Percentiles rank a stretch among this genome's conserved stretches.
phyloP scores from a whole-genome alignment of 106 monocot genomes.

The Cymbidium sinense region DNA sequence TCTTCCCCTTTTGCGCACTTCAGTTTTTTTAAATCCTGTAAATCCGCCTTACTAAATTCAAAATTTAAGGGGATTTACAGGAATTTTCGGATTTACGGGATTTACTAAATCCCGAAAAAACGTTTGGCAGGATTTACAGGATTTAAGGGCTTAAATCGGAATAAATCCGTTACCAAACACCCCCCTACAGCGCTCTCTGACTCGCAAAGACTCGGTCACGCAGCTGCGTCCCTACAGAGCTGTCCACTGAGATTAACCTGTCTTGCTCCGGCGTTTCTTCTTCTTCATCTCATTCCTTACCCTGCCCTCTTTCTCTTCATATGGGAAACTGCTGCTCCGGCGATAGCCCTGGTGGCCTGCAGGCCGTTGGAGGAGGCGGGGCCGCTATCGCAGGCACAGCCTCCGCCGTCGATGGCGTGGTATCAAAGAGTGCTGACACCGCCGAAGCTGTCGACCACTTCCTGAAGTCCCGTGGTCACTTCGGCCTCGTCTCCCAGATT shows the following conservation, averaged over 20 bases:
- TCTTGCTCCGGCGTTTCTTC: background rate
- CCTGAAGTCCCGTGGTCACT: slow-evolving; percentile 52
- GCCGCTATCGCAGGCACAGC: slow-evolving; percentile 28
- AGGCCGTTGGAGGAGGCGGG: slow-evolving; percentile 26
- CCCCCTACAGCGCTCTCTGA: too few relatives aligned
- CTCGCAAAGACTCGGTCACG: background rate
- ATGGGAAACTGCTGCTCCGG: slow-evolving; percentile 82
- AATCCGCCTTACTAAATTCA: too few relatives aligned
- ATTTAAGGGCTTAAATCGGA: too few relatives aligned
- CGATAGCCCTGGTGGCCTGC: slow-evolving; percentile 29
- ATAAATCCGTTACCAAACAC: too few relatives aligned
- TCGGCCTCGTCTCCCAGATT: slow-evolving; percentile 51
- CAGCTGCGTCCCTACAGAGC: background rate
- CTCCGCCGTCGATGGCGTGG: slow-evolving; percentile 7
- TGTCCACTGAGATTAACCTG: background rate
- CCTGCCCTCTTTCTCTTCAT: background rate
- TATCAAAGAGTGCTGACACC: slow-evolving; percentile 12
- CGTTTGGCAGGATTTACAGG: too few relatives aligned
- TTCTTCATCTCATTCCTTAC: background rate
- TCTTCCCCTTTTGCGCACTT: too few relatives aligned
- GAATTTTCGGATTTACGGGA: too few relatives aligned
- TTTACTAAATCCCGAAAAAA: too few relatives aligned
- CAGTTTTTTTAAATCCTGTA: too few relatives aligned
- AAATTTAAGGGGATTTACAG: too few relatives aligned
- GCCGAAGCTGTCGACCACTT: slow-evolving; percentile 57